phyloP scores from a whole-genome alignment of 768 basidiomycete genomes.

The Panaeolus papilionaceus region DNA sequence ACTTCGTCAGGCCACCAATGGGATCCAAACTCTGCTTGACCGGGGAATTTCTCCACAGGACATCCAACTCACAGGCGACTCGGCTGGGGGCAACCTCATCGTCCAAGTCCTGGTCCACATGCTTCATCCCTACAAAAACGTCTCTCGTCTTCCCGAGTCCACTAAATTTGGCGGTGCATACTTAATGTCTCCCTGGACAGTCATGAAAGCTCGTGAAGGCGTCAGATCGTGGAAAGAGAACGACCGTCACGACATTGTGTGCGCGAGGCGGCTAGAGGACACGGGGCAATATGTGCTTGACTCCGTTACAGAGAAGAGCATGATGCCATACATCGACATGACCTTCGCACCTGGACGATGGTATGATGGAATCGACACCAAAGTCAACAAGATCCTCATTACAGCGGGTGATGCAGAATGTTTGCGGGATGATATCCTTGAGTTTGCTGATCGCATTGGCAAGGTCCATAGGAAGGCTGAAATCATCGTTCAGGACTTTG shows the following conservation, averaged over 20 bases:
- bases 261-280: neutral
- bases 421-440: conserved; percentile 34
- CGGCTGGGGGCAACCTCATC: conserved; percentile 45
- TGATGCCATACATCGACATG: conserved; percentile 32
- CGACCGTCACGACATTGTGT: conserved; percentile 29
- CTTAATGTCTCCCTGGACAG: conserved; percentile 48
- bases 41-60: conserved; percentile 37
- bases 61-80: conserved; percentile 44
- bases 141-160: conserved; percentile 32
- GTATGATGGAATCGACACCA: conserved; percentile 33
- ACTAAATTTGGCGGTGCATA: conserved; percentile 35
- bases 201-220: conserved; percentile 30
- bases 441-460: conserved; percentile 25
- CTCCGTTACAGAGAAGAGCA: conserved; percentile 24
- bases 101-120: conserved; percentile 43
- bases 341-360: conserved; percentile 34
- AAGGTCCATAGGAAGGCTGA: conserved; percentile 19
- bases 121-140: conserved; percentile 36
- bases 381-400: conserved; percentile 34
- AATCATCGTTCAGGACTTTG: conserved; percentile 27
- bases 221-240: conserved; percentile 26
- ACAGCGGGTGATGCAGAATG: conserved; percentile 36
- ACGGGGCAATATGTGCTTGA: conserved; percentile 21
- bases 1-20: conserved; percentile 36
- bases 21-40: conserved; percentile 39